Base-by-base conservation (phyloP, 768 basidiomycete genomes). In the Psilocybe azurescens region DNA sequence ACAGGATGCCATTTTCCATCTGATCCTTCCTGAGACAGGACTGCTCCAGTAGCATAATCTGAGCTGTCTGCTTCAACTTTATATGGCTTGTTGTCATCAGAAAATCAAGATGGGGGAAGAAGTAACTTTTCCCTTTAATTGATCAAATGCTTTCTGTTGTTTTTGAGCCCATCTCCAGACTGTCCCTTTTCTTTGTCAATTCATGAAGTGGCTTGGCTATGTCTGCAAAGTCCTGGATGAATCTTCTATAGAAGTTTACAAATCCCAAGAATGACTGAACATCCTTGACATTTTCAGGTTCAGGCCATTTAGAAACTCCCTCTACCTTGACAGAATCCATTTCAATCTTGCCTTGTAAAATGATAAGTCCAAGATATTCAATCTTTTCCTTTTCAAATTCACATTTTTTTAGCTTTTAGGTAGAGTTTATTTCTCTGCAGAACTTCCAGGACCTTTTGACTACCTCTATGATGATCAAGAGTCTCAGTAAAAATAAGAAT, bases 221-320 rank as follows among this genome's bases (percentile, higher is more conserved):
- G 0, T 67, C 7, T 0, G 77, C 70, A 58, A 74, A 83, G 0
- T 69, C 64, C 2, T 50, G 0, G 5, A 80, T 74, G 49, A 79
- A 80, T 0, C 62, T n/a, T 1, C 69, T 41, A 44, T 79, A 81
- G 59, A 77, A 81, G 30, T 79, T 78, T 0, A 61, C 28, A 44
- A 83, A 82, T 0, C 80, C 77, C 0, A 81, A 58, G 62, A 84
- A 85, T 7, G 65, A 64, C 54, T 77, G 77, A 0, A 82, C 49
- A 3, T 83, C 74, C 5, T 67, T 69, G 39, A 29, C 5, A 57
- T 57, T 56, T 67, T 66, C 53, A 62, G 69, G 30, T 65, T 67
- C 39, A 46, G 76, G 77, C 79, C 78, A 80, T 2, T 73, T 60
- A 0, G 16, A 3, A 3, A 81, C 62, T 0, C 71, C 33, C 67